Conservation (phyloP, 2,329 filamentous ascomycete genomes). For the Aspergillus spinulosporus region DNA sequence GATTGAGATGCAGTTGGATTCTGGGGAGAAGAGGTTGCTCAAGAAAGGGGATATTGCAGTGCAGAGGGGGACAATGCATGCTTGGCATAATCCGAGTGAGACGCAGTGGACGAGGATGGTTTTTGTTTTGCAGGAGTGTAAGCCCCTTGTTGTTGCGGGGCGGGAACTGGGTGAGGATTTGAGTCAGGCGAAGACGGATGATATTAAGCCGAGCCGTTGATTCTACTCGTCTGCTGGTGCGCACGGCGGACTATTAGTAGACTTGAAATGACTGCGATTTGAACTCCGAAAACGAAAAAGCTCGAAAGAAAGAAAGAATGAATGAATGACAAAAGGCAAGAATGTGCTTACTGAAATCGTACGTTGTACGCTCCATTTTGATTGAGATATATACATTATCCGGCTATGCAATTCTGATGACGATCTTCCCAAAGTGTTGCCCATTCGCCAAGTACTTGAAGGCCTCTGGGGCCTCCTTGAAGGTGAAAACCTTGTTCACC, state of each 20-base stretch:
- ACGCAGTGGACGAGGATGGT: conserved; percentile 52
- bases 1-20: conserved; percentile 54
- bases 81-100: conserved; percentile 52
- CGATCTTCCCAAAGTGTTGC: conserved; percentile 58
- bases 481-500: conserved; percentile 56
- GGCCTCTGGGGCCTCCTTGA: conserved; percentile 54
- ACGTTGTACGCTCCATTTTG: not conserved
- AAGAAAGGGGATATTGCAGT: conserved; percentile 56
- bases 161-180: conserved; percentile 30
- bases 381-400: not conserved
- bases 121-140: conserved; percentile 36
- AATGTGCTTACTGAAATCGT: not conserved
- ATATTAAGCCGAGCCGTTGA: conserved; percentile 5
- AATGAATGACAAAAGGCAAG: too few relatives aligned
- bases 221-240: conserved; percentile 1
- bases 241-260: not conserved
- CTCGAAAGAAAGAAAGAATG: too few relatives aligned
- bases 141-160: conserved; percentile 26
- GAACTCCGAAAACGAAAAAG: not conserved
- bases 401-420: conserved; percentile 45
- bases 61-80: conserved; percentile 58
- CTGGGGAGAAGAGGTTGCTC: conserved; percentile 51
- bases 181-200: conserved; percentile 5
- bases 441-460: conserved; percentile 55
- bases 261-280: not conserved